A percentile compares a stretch with the other conserved stretches of the same genome.
Evolutionary conservation across 352 stramenopile genomes (phyloP).

Genomic region (Globisporangium nagaii): DNA sequence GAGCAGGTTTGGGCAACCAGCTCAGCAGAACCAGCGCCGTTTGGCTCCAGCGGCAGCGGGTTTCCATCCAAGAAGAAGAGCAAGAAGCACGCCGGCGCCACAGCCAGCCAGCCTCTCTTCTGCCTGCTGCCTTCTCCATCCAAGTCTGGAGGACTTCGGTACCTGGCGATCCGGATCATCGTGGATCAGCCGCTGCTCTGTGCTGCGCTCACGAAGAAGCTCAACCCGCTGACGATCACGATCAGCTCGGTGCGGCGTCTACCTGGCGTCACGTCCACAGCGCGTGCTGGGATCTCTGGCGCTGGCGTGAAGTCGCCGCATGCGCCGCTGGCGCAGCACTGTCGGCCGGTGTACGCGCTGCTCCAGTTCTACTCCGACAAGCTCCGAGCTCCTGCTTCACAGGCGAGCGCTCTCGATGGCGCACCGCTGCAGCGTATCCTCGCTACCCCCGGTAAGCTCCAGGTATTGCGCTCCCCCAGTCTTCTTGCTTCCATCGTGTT

Average conservation of each 20-base stretch:
- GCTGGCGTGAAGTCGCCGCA: slow-evolving; percentile 28
- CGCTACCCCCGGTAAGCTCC: slow-evolving; percentile 25
- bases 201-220: slow-evolving; percentile 23
- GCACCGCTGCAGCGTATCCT: not conserved
- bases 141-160: slow-evolving; percentile 23
- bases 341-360: slow-evolving; percentile 50
- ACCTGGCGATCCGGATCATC: slow-evolving; percentile 41
- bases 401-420: not conserved
- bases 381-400: slow-evolving; percentile 9
- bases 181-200: slow-evolving; percentile 48
- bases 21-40: not conserved
- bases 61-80: slow-evolving; percentile 3
- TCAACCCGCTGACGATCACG: slow-evolving; percentile 70
- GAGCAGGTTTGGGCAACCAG: slow-evolving; percentile 38
- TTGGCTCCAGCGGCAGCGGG: not conserved
- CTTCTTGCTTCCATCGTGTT: not conserved
- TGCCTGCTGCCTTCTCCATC: slow-evolving; percentile 8
- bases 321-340: slow-evolving; percentile 29
- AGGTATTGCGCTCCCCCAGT: slow-evolving; percentile 20
- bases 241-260: slow-evolving; percentile 35
- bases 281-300: slow-evolving; percentile 3
- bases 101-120: slow-evolving; percentile 23
- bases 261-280: slow-evolving; percentile 31
- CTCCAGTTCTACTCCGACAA: slow-evolving; percentile 46
- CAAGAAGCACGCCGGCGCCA: slow-evolving; percentile 2